Conservation (phyloP, 148 eudicot genomes). For the Vaccinium macrocarpon region DNA sequence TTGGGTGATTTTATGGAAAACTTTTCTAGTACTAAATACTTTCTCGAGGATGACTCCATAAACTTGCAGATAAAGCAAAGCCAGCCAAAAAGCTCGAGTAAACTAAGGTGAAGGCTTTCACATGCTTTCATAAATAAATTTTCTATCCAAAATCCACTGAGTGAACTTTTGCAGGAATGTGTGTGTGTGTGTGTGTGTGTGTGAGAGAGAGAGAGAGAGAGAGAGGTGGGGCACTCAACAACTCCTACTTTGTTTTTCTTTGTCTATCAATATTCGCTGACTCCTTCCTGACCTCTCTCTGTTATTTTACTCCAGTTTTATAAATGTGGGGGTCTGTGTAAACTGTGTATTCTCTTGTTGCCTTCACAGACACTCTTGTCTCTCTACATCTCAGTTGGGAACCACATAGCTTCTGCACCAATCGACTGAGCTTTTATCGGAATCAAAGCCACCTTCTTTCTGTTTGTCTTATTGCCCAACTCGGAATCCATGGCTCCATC, state of each 20-base stretch:
- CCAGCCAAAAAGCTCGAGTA: too few species aligned
- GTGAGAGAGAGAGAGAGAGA: too few species aligned
- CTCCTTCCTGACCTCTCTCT: background rate
- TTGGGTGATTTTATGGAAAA: too few species aligned
- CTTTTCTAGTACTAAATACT: too few species aligned
- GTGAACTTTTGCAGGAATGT: too few species aligned
- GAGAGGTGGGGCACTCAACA: slow-evolving; percentile 24
- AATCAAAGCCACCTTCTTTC: slow-evolving; percentile 24
- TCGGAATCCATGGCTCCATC: slow-evolving; percentile 34
- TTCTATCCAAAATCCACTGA: too few species aligned
- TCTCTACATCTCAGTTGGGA: slow-evolving; percentile 16
- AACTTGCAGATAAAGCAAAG: too few species aligned
- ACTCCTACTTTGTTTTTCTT: slow-evolving; percentile 18
- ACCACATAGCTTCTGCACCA: slow-evolving; percentile 14
- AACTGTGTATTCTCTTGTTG: slow-evolving; percentile 20
- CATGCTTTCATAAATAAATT: too few species aligned
- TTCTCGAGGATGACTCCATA: too few species aligned
- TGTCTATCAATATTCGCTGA: background rate
- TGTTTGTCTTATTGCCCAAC: slow-evolving; percentile 36
- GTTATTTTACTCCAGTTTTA: background rate
- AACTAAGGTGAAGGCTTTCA: too few species aligned
- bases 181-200: too few species aligned
- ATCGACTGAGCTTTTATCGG: slow-evolving; percentile 33
- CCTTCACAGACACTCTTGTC: slow-evolving; percentile 39
- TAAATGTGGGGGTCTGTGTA: slow-evolving; percentile 12